phyloP scores from a whole-genome alignment of 2,329 filamentous ascomycete genomes.

The Botrytis elliptica region DNA sequence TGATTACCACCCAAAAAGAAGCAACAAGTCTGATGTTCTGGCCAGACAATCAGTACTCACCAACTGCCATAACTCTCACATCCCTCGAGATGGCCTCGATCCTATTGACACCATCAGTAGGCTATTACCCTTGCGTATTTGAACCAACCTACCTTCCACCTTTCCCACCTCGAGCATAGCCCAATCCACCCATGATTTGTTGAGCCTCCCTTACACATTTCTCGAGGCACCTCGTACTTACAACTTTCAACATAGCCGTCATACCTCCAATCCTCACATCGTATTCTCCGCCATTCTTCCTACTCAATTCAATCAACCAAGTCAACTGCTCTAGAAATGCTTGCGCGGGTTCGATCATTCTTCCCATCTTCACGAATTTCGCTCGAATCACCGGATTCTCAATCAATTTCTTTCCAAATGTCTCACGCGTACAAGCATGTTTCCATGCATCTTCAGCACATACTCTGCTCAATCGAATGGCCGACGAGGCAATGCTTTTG shows the following conservation, averaged over 20 bases:
- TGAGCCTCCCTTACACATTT: conserved; percentile 54
- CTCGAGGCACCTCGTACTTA: conserved; percentile 52
- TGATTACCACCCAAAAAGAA: background rate
- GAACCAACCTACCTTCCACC: conserved; percentile 41
- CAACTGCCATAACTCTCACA: conserved; percentile 47
- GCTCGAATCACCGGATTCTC: conserved; percentile 57
- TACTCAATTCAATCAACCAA: conserved; percentile 38
- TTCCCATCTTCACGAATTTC: conserved; percentile 59
- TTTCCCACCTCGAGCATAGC: conserved; percentile 50
- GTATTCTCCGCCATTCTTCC: conserved; percentile 28
- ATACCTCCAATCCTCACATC: conserved; percentile 49
- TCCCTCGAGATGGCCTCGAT: conserved; percentile 55
- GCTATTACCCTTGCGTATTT: background rate
- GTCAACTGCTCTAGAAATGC: conserved; percentile 62
- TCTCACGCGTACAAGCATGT: conserved; percentile 53
- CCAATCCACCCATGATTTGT: conserved; percentile 53
- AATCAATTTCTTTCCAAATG: conserved; percentile 59
- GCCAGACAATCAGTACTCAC: conserved; percentile 26
- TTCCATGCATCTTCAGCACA: conserved; percentile 53
- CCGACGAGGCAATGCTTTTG: conserved; percentile 55
- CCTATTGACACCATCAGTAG: conserved; percentile 30
- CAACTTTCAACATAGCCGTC: conserved; percentile 52
- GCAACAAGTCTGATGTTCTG: background rate
- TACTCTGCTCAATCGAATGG: conserved; percentile 56
- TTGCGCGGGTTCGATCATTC: conserved; percentile 60